These are phyloP conservation scores for Petunia hybrid DNA, from an alignment of 305 asterid species.

Conservation along the genomic window DNA sequence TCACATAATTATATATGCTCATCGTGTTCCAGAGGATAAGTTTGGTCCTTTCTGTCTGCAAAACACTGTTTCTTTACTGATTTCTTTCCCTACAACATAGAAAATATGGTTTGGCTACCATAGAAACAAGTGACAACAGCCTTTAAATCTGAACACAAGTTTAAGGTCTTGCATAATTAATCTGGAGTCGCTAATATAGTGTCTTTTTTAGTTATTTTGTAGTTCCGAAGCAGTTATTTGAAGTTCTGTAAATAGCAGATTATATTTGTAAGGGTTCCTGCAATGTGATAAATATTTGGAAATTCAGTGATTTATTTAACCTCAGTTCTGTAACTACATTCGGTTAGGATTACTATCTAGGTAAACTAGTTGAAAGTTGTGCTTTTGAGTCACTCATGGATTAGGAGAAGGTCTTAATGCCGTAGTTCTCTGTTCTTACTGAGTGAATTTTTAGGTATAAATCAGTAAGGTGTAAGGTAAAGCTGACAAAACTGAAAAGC, in stretches of 20 bases:
- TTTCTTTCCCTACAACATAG: constrained; percentile 12
- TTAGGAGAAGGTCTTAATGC: neutral
- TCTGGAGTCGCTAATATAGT: neutral
- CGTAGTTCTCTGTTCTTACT: constrained; percentile 14
- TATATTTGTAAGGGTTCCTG: constrained; percentile 3
- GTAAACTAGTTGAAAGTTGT: neutral
- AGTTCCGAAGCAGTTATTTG: constrained; percentile 7
- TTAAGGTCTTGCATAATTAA: neutral
- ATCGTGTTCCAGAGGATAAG: constrained; percentile 12
- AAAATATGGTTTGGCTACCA: constrained; percentile 17
- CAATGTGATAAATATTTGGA: constrained; percentile 8
- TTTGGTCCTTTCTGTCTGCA: neutral
- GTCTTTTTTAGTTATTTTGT: neutral
- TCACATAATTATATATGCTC: constrained; percentile 5
- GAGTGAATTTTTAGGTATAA: constrained; percentile 8
- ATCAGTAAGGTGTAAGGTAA: neutral
- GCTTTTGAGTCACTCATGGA: neutral
- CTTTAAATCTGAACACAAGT: neutral
- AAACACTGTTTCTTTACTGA: neutral
- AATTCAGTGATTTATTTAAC: neutral
- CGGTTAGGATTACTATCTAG: neutral
- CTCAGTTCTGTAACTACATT: neutral
- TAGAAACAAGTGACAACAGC: neutral
- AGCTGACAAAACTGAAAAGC: neutral
- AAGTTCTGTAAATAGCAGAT: neutral